Evolutionary conservation across 2,329 filamentous ascomycete species (phyloP).

Genomic region (Claviceps cyperi): DNA sequence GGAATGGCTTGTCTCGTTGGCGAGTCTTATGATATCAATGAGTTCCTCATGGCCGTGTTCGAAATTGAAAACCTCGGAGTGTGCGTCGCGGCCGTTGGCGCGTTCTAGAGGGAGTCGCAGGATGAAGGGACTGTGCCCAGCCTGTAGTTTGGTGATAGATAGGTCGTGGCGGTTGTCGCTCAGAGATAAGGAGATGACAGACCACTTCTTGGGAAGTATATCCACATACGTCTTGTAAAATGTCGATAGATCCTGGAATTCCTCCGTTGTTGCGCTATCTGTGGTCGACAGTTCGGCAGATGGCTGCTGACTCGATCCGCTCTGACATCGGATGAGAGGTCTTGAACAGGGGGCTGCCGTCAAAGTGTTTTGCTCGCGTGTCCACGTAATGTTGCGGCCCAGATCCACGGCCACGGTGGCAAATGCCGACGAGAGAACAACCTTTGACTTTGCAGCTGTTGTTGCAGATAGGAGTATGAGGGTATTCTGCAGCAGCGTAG

Average conservation of each 20-base stretch:
- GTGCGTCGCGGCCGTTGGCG: constrained; percentile 65
- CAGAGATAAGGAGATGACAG: constrained; percentile 69
- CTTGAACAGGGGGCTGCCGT: neutral
- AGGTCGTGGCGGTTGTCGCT: constrained; percentile 74
- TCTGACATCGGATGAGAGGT: constrained; percentile 21
- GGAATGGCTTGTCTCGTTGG: constrained; percentile 71
- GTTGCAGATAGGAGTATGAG: constrained; percentile 52
- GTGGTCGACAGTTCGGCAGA: neutral
- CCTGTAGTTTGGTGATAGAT: constrained; percentile 72
- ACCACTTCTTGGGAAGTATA: constrained; percentile 72
- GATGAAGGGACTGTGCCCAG: constrained; percentile 65
- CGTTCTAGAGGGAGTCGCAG: constrained; percentile 73
- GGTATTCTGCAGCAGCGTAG: constrained; percentile 48
- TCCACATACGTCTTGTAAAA: constrained; percentile 77
- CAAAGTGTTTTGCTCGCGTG: constrained; percentile 45
- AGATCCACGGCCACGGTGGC: constrained; percentile 53
- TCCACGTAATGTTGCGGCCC: constrained; percentile 54
- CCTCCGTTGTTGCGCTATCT: constrained; percentile 19
- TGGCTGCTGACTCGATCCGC: neutral
- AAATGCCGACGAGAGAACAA: constrained; percentile 36
- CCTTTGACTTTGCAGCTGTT: constrained; percentile 29
- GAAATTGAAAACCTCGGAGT: constrained; percentile 70
- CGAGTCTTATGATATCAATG: constrained; percentile 63
- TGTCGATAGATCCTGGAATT: constrained; percentile 37
- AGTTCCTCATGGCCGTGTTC: constrained; percentile 67